Evolutionary conservation across 306 rosid species (phyloP), one percentile per base, ranked within the genome.

Genomic region (Crataegus laevigata): DNA sequence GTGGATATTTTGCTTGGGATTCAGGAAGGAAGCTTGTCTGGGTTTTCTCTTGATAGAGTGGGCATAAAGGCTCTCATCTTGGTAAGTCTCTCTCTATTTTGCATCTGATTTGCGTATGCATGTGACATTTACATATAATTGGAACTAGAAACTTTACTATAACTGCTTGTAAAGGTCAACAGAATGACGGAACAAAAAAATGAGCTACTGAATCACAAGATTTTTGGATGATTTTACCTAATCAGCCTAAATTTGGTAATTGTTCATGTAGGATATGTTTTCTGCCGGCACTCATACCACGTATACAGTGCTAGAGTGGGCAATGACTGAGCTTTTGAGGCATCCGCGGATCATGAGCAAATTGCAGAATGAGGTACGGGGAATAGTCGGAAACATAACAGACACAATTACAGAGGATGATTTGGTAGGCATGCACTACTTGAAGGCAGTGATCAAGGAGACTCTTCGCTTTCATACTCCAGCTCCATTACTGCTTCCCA

Each of bases 1-100:
- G 89, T 87, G 58, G 94, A 91, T 8, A 78, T 85, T 74, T 54
- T 89, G 77, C 91, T 87, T 72, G 58, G 34, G 38, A 47, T 84
- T 42, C 88, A 80, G 15, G 78, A 57, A 74, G 68, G 74, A 24
- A 28, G 79, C 5, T 18, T 43, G 34, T 2, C 76, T 18, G 91
- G 93, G 3, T 81, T 82, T 43, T 73, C 88, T 0, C 34, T 89
- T 57, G 85, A 86, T 21, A 79, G 43, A 63, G 69, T 60, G 3
- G 25, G 54, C 69, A 75, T 87, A 4, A 85, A 87, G 74, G 96
- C 91, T 66, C 0, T 85, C 40, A 66, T 87, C 65, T 22, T 78
- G 79, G 91, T 89, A 83, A 82, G 8, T 52, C 22, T 9, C 22
- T 52, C 3, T 52, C n/a, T n/a, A n/a, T n/a, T n/a, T n/a, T n/a